phyloP scores from a whole-genome alignment of 1,284 basidiomycete genomes.

The Wolfiporia cocos region DNA sequence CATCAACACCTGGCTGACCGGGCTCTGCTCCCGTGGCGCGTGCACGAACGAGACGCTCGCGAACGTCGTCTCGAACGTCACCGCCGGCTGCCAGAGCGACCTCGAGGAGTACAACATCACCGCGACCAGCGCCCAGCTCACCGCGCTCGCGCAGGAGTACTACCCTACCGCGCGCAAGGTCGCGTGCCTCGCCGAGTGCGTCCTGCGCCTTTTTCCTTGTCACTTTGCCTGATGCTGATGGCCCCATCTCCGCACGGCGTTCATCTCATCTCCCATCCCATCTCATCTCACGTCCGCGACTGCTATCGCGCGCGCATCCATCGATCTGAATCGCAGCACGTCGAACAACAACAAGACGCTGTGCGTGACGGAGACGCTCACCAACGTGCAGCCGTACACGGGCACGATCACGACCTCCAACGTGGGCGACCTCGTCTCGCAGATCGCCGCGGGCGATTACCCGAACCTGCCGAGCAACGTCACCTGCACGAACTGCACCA shows the following conservation, averaged over 20 bases:
- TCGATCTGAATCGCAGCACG: constrained; percentile 23
- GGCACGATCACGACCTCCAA: constrained; percentile 31
- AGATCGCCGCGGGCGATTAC: constrained; percentile 15
- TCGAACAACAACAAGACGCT: constrained; percentile 36
- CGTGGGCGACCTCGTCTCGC: constrained; percentile 19
- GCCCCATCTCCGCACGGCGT: too few species aligned
- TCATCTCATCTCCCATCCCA: too few species aligned
- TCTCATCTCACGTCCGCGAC: too few species aligned
- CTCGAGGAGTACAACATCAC: constrained; percentile 31
- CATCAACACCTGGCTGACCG: constrained; percentile 52
- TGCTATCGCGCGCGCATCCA: not conserved
- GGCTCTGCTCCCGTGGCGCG: constrained; percentile 44
- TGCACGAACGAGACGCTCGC: constrained; percentile 54
- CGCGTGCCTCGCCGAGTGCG: constrained; percentile 53
- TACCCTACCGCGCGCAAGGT: constrained; percentile 48
- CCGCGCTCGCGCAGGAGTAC: constrained; percentile 32
- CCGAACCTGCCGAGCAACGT: constrained; percentile 35
- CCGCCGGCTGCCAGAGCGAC: constrained; percentile 46
- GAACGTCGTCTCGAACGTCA: constrained; percentile 40
- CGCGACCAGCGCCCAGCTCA: constrained; percentile 24
- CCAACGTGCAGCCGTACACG: constrained; percentile 35
- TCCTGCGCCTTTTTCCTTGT: constrained; percentile 11
- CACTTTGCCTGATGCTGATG: not conserved
- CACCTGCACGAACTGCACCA: constrained; percentile 49
- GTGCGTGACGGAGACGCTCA: constrained; percentile 46